Conservation (phyloP, 2,329 filamentous ascomycete genomes). For the Gnomoniopsis smithogilvyi region DNA sequence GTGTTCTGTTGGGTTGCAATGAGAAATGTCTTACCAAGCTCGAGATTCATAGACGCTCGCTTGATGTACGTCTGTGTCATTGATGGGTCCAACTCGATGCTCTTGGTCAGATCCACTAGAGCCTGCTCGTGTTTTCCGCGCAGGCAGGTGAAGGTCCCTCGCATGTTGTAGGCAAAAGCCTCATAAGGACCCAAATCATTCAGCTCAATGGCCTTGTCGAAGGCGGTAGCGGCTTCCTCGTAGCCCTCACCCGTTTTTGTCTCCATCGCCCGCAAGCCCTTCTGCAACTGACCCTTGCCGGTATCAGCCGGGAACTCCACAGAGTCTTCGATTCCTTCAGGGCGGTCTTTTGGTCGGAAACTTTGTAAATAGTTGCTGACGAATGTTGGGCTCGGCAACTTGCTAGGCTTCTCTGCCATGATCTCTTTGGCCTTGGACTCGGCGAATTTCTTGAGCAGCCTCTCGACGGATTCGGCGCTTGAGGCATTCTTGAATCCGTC, state of each 20-base stretch:
- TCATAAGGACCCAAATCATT: conserved; percentile 78
- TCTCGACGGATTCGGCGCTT: conserved; percentile 86
- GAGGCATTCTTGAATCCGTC: conserved; percentile 92
- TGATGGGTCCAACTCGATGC: conserved; percentile 81
- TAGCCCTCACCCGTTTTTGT: conserved; percentile 90
- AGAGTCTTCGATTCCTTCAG: conserved; percentile 76
- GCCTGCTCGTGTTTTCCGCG: conserved; percentile 83
- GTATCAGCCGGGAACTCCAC: conserved; percentile 74
- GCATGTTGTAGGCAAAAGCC: conserved; percentile 92
- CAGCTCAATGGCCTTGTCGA: conserved; percentile 83
- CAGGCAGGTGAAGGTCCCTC: conserved; percentile 92
- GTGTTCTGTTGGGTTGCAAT: neutral
- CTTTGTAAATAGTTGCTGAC: conserved; percentile 99
- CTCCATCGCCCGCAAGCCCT: conserved; percentile 75
- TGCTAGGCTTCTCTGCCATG: conserved; percentile 77
- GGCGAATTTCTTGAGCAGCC: conserved; percentile 93
- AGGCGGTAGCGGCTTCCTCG: conserved; percentile 79
- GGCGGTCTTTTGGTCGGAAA: conserved; percentile 81
- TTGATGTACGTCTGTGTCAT: conserved; percentile 98
- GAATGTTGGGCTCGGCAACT: conserved; percentile 91
- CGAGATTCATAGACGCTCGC: conserved; percentile 95
- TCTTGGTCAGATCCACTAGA: conserved; percentile 83
- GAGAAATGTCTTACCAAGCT: conserved; percentile 63
- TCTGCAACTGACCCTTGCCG: conserved; percentile 81
- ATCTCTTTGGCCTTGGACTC: conserved; percentile 92